Evolutionary conservation across 1,284 basidiomycete species (phyloP).

Genomic region (Melampsora americana): DNA sequence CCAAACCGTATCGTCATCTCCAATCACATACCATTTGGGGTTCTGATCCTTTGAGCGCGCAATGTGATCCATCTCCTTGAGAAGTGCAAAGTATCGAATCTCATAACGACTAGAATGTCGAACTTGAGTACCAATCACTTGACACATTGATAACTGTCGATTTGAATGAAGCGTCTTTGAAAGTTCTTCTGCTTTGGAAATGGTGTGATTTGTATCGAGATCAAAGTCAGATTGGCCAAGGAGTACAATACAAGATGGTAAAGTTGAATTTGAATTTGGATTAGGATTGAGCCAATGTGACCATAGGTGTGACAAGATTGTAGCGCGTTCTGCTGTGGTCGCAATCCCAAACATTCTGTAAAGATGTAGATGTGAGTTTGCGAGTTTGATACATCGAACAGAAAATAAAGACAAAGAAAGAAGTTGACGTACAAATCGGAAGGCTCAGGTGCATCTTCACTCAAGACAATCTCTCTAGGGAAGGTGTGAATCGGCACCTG

Average conservation of each 20-base stretch:
- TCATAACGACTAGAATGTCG: constrained; percentile 24
- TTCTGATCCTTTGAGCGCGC: background rate
- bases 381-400: background rate
- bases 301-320: constrained; percentile 20
- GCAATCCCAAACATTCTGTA: constrained; percentile 34
- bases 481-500: constrained; percentile 9
- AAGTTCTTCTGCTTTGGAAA: background rate
- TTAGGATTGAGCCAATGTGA: constrained; percentile 5
- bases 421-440: constrained; percentile 18
- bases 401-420: background rate
- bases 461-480: constrained; percentile 12
- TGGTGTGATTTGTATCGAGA: background rate
- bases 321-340: constrained; percentile 31
- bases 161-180: background rate
- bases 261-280: background rate
- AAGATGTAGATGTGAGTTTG: no score
- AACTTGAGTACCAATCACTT: constrained; percentile 11
- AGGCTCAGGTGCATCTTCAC: background rate
- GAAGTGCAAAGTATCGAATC: constrained; percentile 21
- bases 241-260: constrained; percentile 8
- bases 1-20: constrained; percentile 48
- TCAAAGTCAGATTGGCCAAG: constrained; percentile 7
- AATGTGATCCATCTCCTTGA: constrained; percentile 12
- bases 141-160: background rate
- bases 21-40: constrained; percentile 24